Evolutionary conservation across 805 yeast species (phyloP), one percentile per base, ranked within the genome.

Genomic region (Jamesozyma hellenica): DNA sequence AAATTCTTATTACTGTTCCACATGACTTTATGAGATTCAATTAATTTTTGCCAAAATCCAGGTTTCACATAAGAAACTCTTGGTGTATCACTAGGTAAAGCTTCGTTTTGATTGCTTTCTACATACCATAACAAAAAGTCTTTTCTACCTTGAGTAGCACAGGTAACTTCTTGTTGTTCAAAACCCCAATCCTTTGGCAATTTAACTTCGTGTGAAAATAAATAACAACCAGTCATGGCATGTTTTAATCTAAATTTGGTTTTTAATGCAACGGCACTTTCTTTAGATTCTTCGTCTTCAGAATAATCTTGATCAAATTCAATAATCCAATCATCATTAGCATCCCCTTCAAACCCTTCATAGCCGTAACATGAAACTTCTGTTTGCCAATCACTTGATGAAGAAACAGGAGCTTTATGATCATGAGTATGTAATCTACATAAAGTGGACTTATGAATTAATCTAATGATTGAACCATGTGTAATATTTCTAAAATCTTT

Each of bases 361-460:
- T 56, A 78, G 17, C 94, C 94, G 57, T 83, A 83, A 62, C 79
- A 70, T 4, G 86, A 72, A 15, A 71, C 85, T 65, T 83, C 94
- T 60, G 79, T 81, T 64, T 81, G 88, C 92, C 92, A 83, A 52
- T 83, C 94, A 32, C 58, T 51, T 32, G 54, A 61, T 55, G 76
- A 81, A 42, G 80, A 67, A 15, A 82, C 85, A 14, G 90, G 84
- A 19, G 88, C 78, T 60, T 82, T 79, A 51, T 80, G 79, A 57
- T 83, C 92, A 56, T 83, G 94, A 8, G 92, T 77, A 61, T 83
- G 94, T 55, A 83, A 69, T 68, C 92, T 74, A 56, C 82, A 64
- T 37, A 69, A 67, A 18, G 87, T 72, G 36, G 56, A 50, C 11
- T 63, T 55, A 58, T 83, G 94, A 47, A 60, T 63, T 55, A 83